Evolutionary conservation across 169 alveolate species (phyloP).

Genomic region (Hepatocystis sp.): DNA sequence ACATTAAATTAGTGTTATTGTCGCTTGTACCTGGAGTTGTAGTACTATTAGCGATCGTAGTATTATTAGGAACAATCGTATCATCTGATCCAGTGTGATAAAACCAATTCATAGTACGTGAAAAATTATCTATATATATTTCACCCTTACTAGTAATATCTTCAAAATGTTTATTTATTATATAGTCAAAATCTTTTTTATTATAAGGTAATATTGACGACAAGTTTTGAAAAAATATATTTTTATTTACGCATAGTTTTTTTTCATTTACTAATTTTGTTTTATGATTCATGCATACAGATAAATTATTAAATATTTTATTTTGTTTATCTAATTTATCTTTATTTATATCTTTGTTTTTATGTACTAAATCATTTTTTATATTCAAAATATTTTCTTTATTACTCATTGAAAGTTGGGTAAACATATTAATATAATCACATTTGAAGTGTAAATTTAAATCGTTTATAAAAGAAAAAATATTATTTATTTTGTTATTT

Average conservation of each 20-base stretch:
- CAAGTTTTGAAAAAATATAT: constrained; percentile 9
- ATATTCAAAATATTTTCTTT: no score
- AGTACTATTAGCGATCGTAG: no score
- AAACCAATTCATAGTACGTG: no score
- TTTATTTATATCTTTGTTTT: background rate
- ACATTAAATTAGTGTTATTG: no score
- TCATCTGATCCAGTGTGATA: no score
- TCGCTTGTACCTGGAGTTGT: no score
- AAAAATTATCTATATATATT: no score
- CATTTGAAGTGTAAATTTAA: constrained; percentile 12
- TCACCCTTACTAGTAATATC: background rate
- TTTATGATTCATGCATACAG: background rate
- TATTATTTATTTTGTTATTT: constrained; percentile 9
- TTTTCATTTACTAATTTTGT: background rate
- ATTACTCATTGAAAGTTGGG: background rate
- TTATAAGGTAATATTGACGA: background rate
- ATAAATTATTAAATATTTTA: no score
- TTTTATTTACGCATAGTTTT: constrained; percentile 14
- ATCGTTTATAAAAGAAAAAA: constrained; percentile 38
- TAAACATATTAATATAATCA: constrained; percentile 35
- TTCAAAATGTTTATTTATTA: constrained; percentile 18
- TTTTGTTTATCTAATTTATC: background rate
- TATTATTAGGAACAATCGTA: no score
- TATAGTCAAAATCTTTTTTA: constrained; percentile 16
- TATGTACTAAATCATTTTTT: no score